Conservation (phyloP, 805 yeast genomes). For the Saturnispora hagleri region DNA sequence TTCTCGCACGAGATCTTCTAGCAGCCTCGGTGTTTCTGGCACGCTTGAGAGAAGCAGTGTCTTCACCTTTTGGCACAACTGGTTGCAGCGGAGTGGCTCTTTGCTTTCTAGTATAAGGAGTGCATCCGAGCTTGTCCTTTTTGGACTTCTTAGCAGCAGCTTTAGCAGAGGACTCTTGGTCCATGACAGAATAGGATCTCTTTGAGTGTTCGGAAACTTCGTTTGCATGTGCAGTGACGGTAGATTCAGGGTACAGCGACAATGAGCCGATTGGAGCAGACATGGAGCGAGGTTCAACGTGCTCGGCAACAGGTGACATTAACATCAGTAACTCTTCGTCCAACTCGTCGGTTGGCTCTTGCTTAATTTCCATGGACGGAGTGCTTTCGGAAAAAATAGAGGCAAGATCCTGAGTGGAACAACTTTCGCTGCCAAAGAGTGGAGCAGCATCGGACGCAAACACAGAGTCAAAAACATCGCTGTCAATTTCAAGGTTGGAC, state of each 20-base stretch:
- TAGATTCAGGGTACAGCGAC: constrained; percentile 4
- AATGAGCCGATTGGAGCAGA: constrained; percentile 7
- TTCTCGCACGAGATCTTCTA: constrained; percentile 87
- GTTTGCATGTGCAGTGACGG: not conserved
- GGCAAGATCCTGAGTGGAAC: constrained; percentile 19
- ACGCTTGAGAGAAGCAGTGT: constrained; percentile 73
- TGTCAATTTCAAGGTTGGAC: constrained; percentile 46
- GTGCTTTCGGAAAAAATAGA: not conserved
- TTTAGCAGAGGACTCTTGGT: not conserved
- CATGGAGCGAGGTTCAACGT: constrained; percentile 7
- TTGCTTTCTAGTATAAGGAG: constrained; percentile 70
- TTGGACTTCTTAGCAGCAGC: constrained; percentile 19
- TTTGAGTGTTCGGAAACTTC: constrained; percentile 2
- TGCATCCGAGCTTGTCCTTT: constrained; percentile 66
- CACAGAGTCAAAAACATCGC: constrained; percentile 43
- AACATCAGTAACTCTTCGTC: not conserved
- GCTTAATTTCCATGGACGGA: not conserved
- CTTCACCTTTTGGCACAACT: constrained; percentile 47
- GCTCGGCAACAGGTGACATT: not conserved
- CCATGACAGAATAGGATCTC: constrained; percentile 21
- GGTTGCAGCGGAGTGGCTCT: constrained; percentile 67
- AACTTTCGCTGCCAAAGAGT: constrained; percentile 30
- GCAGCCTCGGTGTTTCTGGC: constrained; percentile 99
- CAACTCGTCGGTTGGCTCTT: constrained; percentile 1
- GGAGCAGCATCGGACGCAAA: constrained; percentile 51